Evolutionary conservation across 2,329 filamentous ascomycete genomes (phyloP).

Genomic region (Diplodia intermedia): DNA sequence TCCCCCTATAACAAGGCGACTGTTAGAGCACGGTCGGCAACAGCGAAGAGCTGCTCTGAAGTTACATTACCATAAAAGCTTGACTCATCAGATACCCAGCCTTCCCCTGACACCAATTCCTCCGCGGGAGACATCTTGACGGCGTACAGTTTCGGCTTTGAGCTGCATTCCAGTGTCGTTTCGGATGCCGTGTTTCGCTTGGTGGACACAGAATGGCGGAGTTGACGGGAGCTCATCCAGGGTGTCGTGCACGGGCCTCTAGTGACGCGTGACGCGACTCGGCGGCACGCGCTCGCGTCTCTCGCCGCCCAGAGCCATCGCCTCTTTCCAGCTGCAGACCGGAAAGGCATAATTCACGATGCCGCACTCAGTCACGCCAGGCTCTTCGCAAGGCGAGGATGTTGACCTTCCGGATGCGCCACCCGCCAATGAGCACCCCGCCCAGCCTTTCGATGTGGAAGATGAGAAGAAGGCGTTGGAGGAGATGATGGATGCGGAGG

Average conservation of each 20-base stretch:
- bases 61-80: constrained; percentile 52
- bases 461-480: constrained; percentile 55
- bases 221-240: constrained; percentile 2
- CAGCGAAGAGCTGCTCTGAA: background rate
- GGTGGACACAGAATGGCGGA: constrained; percentile 5
- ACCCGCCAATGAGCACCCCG: background rate
- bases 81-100: constrained; percentile 52
- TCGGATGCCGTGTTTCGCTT: background rate
- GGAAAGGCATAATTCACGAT: constrained; percentile 40
- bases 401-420: constrained; percentile 51
- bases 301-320: background rate
- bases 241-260: constrained; percentile 10
- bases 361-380: constrained; percentile 56
- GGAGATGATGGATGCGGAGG: constrained; percentile 66
- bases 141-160: background rate
- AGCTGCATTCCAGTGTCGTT: constrained; percentile 10
- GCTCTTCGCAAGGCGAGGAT: constrained; percentile 49
- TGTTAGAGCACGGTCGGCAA: background rate
- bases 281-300: constrained; percentile 17
- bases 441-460: constrained; percentile 40
- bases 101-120: constrained; percentile 42
- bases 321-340: constrained; percentile 13
- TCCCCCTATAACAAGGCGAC: constrained; percentile 31
- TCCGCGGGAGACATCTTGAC: constrained; percentile 34
- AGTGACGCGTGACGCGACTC: constrained; percentile 19